Conservation (phyloP, 768 basidiomycete genomes). For the Tricholoma matsutake region DNA sequence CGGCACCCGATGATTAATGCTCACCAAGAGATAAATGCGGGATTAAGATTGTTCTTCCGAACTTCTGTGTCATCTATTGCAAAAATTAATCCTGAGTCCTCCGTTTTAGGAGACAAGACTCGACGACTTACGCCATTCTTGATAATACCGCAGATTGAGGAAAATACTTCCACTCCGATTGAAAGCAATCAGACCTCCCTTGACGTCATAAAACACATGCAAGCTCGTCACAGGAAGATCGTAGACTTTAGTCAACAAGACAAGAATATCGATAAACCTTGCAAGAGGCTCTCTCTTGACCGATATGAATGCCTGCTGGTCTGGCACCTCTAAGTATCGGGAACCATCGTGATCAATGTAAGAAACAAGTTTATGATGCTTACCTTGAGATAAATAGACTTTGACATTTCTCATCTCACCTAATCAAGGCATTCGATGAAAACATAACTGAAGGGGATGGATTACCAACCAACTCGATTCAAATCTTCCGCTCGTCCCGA, state of each 20-base stretch:
- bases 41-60: slow-evolving; percentile 41
- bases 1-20: slow-evolving; percentile 10
- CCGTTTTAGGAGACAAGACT: neutral
- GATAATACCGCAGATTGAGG: slow-evolving; percentile 81
- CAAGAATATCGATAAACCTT: slow-evolving; percentile 71
- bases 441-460: neutral
- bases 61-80: slow-evolving; percentile 69
- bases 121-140: slow-evolving; percentile 73
- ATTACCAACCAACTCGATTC: slow-evolving; percentile 50
- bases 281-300: slow-evolving; percentile 55
- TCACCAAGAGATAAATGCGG: slow-evolving; percentile 82
- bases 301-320: slow-evolving; percentile 46
- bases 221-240: slow-evolving; percentile 67
- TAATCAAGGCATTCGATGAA: slow-evolving; percentile 20
- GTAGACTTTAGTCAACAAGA: slow-evolving; percentile 67
- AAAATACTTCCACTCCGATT: slow-evolving; percentile 88
- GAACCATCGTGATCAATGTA: neutral
- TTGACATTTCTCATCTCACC: slow-evolving; percentile 62
- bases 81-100: neutral
- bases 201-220: slow-evolving; percentile 83
- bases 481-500: slow-evolving; percentile 64
- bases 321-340: slow-evolving; percentile 48
- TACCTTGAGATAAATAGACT: slow-evolving; percentile 64
- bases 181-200: slow-evolving; percentile 88
- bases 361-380: neutral